A percentile compares a stretch with the other conserved stretches of the same genome.
These are phyloP conservation scores for Pyrenophora teres DNA, from an alignment of 2,329 filamentous ascomycete species.

Conservation along the genomic window DNA sequence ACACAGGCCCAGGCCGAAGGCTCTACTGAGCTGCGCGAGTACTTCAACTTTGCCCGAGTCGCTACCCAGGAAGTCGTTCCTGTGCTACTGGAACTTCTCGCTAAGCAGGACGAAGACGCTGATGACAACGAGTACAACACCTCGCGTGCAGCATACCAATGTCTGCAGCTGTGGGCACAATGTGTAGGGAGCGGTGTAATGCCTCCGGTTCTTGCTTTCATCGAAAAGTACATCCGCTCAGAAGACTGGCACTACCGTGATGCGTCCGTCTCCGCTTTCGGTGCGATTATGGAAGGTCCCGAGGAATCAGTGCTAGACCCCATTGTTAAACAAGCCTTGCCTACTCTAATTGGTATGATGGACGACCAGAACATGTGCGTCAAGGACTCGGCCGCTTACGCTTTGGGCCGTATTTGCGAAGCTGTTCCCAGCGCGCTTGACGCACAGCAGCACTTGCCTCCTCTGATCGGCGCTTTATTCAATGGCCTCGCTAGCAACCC, in stretches of 20 bases:
- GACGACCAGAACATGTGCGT: constrained; percentile 87
- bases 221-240: constrained; percentile 84
- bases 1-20: constrained; percentile 72
- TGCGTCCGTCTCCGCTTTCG: constrained; percentile 94
- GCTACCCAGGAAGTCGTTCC: constrained; percentile 94
- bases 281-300: constrained; percentile 97
- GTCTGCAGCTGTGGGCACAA: constrained; percentile 91
- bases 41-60: constrained; percentile 94
- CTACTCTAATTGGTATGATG: constrained; percentile 90
- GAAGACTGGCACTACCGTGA: constrained; percentile 96
- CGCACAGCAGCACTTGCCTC: constrained; percentile 77
- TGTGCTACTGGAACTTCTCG: constrained; percentile 83
- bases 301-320: constrained; percentile 91
- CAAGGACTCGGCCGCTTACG: constrained; percentile 93
- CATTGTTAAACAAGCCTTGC: constrained; percentile 92
- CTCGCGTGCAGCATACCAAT: constrained; percentile 93
- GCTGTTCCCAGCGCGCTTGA: constrained; percentile 91
- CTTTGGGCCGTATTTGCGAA: constrained; percentile 94
- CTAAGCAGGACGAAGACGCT: constrained; percentile 97
- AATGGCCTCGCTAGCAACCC: constrained; percentile 85
- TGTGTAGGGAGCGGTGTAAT: constrained; percentile 86
- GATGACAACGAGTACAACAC: constrained; percentile 97
- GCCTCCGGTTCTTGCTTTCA: constrained; percentile 83
- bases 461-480: constrained; percentile 87
- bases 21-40: constrained; percentile 82